These are phyloP conservation scores for Phytophthora pluvialis DNA, from an alignment of 352 stramenopile species.

Conservation along the genomic window DNA sequence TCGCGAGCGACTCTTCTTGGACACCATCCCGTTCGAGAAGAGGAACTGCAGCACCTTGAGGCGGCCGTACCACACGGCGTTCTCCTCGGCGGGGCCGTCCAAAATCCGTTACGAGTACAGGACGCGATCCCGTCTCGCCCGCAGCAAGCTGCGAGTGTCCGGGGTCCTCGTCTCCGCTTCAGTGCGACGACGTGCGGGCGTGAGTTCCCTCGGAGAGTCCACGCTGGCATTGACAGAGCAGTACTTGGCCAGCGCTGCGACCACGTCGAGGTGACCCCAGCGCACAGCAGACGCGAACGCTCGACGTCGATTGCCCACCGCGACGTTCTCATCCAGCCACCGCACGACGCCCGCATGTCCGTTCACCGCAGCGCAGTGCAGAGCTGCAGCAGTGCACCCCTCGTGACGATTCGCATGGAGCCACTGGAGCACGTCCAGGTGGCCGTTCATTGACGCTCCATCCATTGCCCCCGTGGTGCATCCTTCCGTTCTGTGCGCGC, in stretches of 20 bases:
- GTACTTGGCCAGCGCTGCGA: slow-evolving; percentile 35
- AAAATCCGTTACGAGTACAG: slow-evolving; percentile 28
- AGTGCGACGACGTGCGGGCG: slow-evolving; percentile 3
- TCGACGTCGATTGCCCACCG: slow-evolving; percentile 26
- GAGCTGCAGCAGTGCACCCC: slow-evolving; percentile 34
- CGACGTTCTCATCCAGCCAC: slow-evolving; percentile 32
- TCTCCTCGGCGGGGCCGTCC: slow-evolving; percentile 38
- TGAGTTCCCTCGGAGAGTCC: slow-evolving; percentile 13
- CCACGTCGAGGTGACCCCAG: slow-evolving; percentile 38
- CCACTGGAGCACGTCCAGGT: slow-evolving; percentile 42
- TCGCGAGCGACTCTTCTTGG: slow-evolving; percentile 31
- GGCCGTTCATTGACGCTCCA: slow-evolving; percentile 39
- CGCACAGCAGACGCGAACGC: slow-evolving; percentile 39
- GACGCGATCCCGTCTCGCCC: slow-evolving; percentile 25
- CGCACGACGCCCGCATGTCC: slow-evolving; percentile 29
- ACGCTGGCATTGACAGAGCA: slow-evolving; percentile 23
- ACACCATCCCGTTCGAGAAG: slow-evolving; percentile 34
- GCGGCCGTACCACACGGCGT: slow-evolving; percentile 36
- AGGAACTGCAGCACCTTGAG: slow-evolving; percentile 40
- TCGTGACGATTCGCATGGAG: slow-evolving; percentile 37
- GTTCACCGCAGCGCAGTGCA: slow-evolving; percentile 40
- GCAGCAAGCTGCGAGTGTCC: slow-evolving; percentile 11
- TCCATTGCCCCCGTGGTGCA: slow-evolving; percentile 42
- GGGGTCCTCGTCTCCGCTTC: slow-evolving; percentile 20
- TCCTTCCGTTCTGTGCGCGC: slow-evolving; percentile 32